Percentiles rank a stretch among this genome's conserved stretches.
Evolutionary conservation across 352 stramenopile genomes (phyloP).

Genomic region (Albugo candida): DNA sequence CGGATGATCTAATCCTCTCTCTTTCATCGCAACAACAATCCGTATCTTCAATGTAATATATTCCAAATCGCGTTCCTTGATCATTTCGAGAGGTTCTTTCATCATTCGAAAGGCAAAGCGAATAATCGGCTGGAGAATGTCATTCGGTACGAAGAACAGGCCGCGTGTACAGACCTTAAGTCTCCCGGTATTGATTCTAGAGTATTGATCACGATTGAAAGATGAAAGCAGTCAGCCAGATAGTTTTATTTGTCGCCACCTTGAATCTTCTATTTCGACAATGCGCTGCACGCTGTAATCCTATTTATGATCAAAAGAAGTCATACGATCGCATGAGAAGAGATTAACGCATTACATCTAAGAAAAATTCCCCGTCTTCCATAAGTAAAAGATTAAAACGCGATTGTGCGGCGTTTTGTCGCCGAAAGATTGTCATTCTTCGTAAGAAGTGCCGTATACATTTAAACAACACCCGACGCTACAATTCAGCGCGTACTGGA

Average conservation of each 20-base stretch:
- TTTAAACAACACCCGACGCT: too few relatives aligned
- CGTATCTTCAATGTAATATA: constrained; percentile 50
- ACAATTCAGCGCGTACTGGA: too few relatives aligned
- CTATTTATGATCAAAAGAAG: constrained; percentile 10
- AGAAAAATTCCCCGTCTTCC: constrained; percentile 89
- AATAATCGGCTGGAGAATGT: constrained; percentile 55
- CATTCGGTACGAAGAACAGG: constrained; percentile 85
- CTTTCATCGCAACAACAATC: constrained; percentile 70
- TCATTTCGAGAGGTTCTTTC: constrained; percentile 14
- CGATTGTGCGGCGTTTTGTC: constrained; percentile 24
- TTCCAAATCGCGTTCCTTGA: constrained; percentile 1
- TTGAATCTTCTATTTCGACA: neutral
- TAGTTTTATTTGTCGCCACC: neutral
- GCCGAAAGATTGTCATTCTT: too few relatives aligned
- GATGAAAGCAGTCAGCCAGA: constrained; percentile 2
- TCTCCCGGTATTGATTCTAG: constrained; percentile 53
- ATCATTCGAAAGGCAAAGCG: constrained; percentile 81
- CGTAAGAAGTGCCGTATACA: too few relatives aligned
- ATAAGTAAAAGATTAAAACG: constrained; percentile 87
- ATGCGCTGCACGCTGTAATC: constrained; percentile 64
- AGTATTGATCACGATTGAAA: neutral
- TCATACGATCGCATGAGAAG: neutral
- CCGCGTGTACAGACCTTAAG: constrained; percentile 79
- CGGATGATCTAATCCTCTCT: constrained; percentile 58
- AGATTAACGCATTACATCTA: constrained; percentile 40